phyloP scores from a whole-genome alignment of 2,329 filamentous ascomycete genomes.

The Calonectria pteridis region DNA sequence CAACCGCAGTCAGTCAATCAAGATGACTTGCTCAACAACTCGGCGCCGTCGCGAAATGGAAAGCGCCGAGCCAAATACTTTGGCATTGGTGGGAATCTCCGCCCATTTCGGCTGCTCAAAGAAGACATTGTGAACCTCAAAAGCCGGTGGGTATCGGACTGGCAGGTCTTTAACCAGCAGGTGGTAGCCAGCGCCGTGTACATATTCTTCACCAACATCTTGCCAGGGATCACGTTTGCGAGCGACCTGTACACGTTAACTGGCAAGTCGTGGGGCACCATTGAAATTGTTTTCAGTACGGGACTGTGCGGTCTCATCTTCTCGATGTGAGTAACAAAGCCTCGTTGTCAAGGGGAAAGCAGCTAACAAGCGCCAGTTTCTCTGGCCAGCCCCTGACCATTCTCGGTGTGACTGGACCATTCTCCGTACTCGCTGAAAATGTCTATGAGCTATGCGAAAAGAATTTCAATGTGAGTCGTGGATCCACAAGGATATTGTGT shows the following conservation, averaged over 20 bases:
- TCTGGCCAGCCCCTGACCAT: constrained; percentile 75
- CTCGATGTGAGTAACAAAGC: constrained; percentile 60
- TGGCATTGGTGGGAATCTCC: constrained; percentile 56
- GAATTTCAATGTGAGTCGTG: constrained; percentile 62
- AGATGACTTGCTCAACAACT: not conserved
- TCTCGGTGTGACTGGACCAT: constrained; percentile 74
- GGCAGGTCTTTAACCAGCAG: constrained; percentile 72
- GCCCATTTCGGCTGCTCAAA: constrained; percentile 65
- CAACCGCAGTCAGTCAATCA: not conserved
- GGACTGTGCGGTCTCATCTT: constrained; percentile 74
- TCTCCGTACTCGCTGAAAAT: constrained; percentile 75
- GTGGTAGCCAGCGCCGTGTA: constrained; percentile 74
- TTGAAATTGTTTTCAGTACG: constrained; percentile 76
- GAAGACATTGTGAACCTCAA: constrained; percentile 62
- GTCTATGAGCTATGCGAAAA: constrained; percentile 70
- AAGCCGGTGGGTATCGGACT: constrained; percentile 64
- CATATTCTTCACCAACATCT: constrained; percentile 75
- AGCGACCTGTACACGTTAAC: constrained; percentile 74
- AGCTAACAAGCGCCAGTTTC: constrained; percentile 46
- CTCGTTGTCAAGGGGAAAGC: not conserved
- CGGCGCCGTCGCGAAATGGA: not conserved
- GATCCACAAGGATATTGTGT: not conserved
- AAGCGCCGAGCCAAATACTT: constrained; percentile 40
- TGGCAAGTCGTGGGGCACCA: constrained; percentile 73
- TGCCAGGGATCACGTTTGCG: constrained; percentile 76